Evolutionary conservation across 116 monocot species (phyloP).

Genomic region (Zostera marina): DNA sequence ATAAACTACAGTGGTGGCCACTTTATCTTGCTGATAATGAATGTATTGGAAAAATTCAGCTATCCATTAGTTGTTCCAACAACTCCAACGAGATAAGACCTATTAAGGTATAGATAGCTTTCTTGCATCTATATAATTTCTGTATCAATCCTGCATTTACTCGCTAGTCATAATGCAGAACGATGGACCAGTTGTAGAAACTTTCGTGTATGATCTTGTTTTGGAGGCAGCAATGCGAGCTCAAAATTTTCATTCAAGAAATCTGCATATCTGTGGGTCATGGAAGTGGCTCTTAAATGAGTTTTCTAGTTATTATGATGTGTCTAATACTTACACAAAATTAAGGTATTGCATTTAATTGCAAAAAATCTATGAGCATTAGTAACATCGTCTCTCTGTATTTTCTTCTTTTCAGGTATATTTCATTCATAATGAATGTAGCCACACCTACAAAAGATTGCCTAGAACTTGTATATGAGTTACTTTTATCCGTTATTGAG

Average conservation of each 20-base stretch:
- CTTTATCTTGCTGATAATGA: constrained; percentile 44
- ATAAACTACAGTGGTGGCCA: constrained; percentile 69
- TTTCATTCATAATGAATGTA: constrained; percentile 70
- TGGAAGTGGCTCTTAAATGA: constrained; percentile 89
- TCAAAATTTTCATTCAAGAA: constrained; percentile 50
- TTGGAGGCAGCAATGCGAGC: constrained; percentile 84
- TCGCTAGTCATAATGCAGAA: constrained; percentile 15
- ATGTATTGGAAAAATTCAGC: constrained; percentile 70
- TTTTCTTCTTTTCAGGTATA: constrained; percentile 25
- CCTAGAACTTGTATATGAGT: constrained; percentile 54
- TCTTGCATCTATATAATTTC: no score
- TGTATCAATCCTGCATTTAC: no score
- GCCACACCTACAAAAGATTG: constrained; percentile 90
- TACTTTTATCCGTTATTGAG: constrained; percentile 58
- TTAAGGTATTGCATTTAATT: constrained; percentile 29
- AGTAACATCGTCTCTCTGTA: background rate
- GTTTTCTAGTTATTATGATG: constrained; percentile 75
- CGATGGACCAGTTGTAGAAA: constrained; percentile 63
- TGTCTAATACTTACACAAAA: constrained; percentile 76
- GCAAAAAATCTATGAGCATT: no score
- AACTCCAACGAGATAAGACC: constrained; percentile 29
- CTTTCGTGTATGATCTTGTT: constrained; percentile 69
- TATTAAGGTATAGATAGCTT: constrained; percentile 29
- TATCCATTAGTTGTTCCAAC: constrained; percentile 35
- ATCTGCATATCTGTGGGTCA: constrained; percentile 41